Base-by-base conservation (phyloP, 768 basidiomycete genomes). In the Pisolithus sp. region DNA sequence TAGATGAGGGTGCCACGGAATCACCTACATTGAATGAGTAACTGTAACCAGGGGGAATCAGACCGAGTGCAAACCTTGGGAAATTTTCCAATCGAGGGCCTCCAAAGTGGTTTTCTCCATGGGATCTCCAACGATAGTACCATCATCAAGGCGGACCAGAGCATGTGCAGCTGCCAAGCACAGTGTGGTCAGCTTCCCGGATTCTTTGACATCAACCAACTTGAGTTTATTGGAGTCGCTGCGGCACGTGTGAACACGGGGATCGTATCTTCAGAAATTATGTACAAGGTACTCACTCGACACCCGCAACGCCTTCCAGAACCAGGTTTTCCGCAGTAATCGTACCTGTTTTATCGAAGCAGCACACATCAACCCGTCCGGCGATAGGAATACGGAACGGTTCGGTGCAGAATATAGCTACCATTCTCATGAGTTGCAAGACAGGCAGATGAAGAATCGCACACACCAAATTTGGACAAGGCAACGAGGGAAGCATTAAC, bases 291-390 rank as follows among this genome's bases (percentile, higher is more conserved):
- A 73, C 90, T 61, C 62, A 97, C 94, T 92, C 80, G 42, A 96
- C 77, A 48, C 94, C 96, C 24, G 80, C 90, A 39, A 99, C 80
- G 49, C 96, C 96, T 65, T 99, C 94, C 1, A 98, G 77, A 7
- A 97, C 93, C 12, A 98, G 72, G 65, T 93, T 86, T 67, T 97
- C 94, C 0, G 92, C 92, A 0, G 96, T 99, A 59, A 99, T 97
- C 0, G 96, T 98, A 21, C 95, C 96, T 0, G 96, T 99, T 77
- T 99, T 99, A 71, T 99, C 96, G 60, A 99, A 98, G 70, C 96
- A 98, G 69, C 96, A 99, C 15, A 98, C 87, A 59, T 99, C 96
- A 2, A 98, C 93, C 20, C 93, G 81, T 5, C 96, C 96, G 5
- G 96, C 96, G 55, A 75, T 89, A 0, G 96, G 94, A 55, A 98